Percentiles rank a stretch among this genome's conserved stretches.
These are phyloP conservation scores for Tardiomyces depauwii DNA, from an alignment of 1,139 yeast species.

Conservation along the genomic window DNA sequence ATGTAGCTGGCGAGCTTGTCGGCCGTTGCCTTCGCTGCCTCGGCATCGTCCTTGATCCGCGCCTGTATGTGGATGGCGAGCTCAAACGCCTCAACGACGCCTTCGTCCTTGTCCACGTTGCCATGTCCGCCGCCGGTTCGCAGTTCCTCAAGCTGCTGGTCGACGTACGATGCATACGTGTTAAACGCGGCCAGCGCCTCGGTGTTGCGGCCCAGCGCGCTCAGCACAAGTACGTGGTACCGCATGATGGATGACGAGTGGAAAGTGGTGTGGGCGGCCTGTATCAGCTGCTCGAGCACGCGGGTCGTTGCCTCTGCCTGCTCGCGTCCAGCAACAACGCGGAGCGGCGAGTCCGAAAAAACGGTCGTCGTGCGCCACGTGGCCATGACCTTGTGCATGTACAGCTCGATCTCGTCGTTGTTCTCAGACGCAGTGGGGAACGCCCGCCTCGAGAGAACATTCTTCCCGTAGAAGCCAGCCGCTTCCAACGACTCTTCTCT, in stretches of 20 bases:
- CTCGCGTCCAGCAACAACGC: neutral
- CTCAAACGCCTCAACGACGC: neutral
- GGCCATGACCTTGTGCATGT: slow-evolving; percentile 16
- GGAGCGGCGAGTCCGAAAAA: neutral
- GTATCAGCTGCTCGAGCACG: slow-evolving; percentile 20
- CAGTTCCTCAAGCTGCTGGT: neutral
- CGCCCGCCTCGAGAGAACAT: slow-evolving; percentile 3
- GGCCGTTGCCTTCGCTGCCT: neutral
- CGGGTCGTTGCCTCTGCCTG: slow-evolving; percentile 8
- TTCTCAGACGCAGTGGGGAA: slow-evolving; percentile 37
- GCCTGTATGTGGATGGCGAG: neutral
- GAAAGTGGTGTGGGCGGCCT: slow-evolving; percentile 33
- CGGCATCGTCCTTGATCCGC: neutral
- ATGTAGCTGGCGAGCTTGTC: neutral
- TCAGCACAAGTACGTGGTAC: slow-evolving; percentile 21
- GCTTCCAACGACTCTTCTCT: neutral
- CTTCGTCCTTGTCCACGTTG: neutral
- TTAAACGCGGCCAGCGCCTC: slow-evolving; percentile 32
- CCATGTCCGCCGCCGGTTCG: neutral
- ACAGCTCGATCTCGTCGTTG: slow-evolving; percentile 24
- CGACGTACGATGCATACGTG: slow-evolving; percentile 29
- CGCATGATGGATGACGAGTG: slow-evolving; percentile 35
- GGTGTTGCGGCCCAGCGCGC: slow-evolving; percentile 18
- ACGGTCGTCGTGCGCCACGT: neutral
- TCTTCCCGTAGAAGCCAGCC: neutral